Percentiles rank a stretch among this genome's conserved stretches.
phyloP scores from a whole-genome alignment of 2,329 filamentous ascomycete species.

The Colletotrichum trifolii region DNA sequence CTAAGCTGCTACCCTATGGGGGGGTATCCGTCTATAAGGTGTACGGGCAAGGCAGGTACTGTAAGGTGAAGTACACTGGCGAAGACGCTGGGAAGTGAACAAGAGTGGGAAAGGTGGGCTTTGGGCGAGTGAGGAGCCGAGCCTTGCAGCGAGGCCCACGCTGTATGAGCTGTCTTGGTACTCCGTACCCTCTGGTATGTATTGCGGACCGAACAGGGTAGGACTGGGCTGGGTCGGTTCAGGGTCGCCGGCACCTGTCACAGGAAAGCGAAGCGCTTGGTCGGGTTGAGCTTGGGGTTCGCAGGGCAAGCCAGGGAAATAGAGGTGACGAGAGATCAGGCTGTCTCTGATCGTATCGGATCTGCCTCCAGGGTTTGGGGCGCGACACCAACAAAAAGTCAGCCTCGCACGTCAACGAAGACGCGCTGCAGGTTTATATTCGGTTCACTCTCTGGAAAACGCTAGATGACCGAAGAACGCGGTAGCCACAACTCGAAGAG shows the following conservation, averaged over 20 bases:
- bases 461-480: too few relatives aligned
- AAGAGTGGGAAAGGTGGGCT: constrained; percentile 2
- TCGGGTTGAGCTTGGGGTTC: not conserved
- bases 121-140: constrained; percentile 27
- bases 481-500: not conserved
- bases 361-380: not conserved
- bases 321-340: constrained; percentile 16
- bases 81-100: not conserved
- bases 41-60: too few relatives aligned
- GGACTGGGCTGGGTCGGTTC: not conserved
- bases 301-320: not conserved
- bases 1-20: constrained; percentile 4
- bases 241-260: constrained; percentile 25
- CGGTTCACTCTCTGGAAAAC: too few relatives aligned
- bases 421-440: not conserved
- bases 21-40: too few relatives aligned
- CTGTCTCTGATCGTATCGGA: constrained; percentile 4
- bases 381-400: not conserved
- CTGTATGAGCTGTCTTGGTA: too few relatives aligned
- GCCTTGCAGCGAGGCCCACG: constrained; percentile 26
- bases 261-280: constrained; percentile 4
- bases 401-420: not conserved
- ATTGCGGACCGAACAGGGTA: not conserved
- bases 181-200: not conserved
- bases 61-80: not conserved